Base-by-base conservation (phyloP, 2,329 filamentous ascomycete species). In the Aaosphaeria arxii region DNA sequence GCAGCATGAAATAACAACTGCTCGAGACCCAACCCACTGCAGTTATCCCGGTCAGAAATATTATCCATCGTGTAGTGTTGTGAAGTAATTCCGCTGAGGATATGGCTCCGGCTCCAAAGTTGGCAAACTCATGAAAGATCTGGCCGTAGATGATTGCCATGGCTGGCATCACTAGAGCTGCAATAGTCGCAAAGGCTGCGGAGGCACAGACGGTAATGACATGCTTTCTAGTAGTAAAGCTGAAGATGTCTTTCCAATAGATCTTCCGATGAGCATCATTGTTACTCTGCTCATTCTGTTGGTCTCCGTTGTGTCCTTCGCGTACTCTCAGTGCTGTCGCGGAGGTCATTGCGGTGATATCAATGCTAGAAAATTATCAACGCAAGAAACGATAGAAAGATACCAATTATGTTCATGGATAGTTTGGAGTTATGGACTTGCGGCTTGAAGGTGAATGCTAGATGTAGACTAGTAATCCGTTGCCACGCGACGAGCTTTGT, bases 121-220 rank as follows among this genome's bases (percentile, higher is more conserved):
- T 70, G 1, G 87, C 79, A 49, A 95, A 85, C 4, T 82, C 71
- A 30, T 87, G 79, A 62, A 95, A 95, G 6, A 95, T 77, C 43
- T 80, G 79, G 9, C 91, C 91, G 1, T 91, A 80, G 1, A 95
- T 67, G 30, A 91, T 74, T 4, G 89, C 82, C 29, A 88, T 77
- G 1, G 78, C 71, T 0, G 89, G 87, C 46, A 83, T 81, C 9
- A 85, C 73, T 0, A 80, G 77, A 1, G 87, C 88, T 6, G 83
- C 78, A 2, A 81, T 57, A 4, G 83, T 63, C 0, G 88, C 81
- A 1, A 82, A 72, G 4, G 79, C 7, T 0, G 87, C 43, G 1
- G 84, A 87, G 2, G 76, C 59, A 7, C 74, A 42, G 1, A 92
- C 66, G 4, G 81, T 63, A 1, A 74, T 70, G 0, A 79, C 53